These are phyloP conservation scores for Ilyonectria sp. DNA, from an alignment of 2,329 filamentous ascomycete species.

Conservation along the genomic window DNA sequence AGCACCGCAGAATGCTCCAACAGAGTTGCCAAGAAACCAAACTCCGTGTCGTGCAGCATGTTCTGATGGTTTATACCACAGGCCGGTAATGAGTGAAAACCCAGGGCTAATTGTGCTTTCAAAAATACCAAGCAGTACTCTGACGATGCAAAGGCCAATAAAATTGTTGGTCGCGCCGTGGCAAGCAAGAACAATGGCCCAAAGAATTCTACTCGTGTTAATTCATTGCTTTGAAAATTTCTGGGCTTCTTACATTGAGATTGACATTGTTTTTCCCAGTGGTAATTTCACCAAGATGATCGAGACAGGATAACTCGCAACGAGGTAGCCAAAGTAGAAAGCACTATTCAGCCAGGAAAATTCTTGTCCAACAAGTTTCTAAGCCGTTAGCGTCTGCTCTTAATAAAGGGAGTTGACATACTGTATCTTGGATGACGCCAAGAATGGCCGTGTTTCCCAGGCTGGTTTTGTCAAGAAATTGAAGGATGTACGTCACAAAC, in stretches of 20 bases:
- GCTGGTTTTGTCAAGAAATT: slow-evolving; percentile 21
- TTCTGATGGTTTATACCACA: slow-evolving; percentile 16
- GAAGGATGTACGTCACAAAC: slow-evolving; percentile 1
- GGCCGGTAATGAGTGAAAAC: not conserved
- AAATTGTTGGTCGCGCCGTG: slow-evolving; percentile 2
- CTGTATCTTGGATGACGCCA: slow-evolving; percentile 1
- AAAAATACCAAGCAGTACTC: slow-evolving; percentile 7
- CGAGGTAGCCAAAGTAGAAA: slow-evolving; percentile 18
- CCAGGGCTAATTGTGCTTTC: slow-evolving; percentile 11
- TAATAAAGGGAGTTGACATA: not conserved
- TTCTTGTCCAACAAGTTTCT: slow-evolving; percentile 18
- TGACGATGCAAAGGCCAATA: not conserved
- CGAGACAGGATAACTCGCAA: slow-evolving; percentile 7
- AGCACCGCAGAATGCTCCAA: slow-evolving; percentile 1
- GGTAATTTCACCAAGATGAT: slow-evolving; percentile 13
- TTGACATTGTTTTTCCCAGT: not conserved
- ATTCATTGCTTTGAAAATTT: not conserved
- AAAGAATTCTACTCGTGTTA: not conserved
- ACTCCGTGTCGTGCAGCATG: slow-evolving; percentile 6
- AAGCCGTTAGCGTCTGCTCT: not conserved
- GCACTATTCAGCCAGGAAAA: slow-evolving; percentile 6
- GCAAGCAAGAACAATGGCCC: slow-evolving; percentile 3
- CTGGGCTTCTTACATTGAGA: not conserved
- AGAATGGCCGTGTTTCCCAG: not conserved
- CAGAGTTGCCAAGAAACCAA: slow-evolving; percentile 15